Percentiles rank a stretch among this genome's conserved stretches.
phyloP scores from a whole-genome alignment of 129 eudicot species.

The Silybum marianum region DNA sequence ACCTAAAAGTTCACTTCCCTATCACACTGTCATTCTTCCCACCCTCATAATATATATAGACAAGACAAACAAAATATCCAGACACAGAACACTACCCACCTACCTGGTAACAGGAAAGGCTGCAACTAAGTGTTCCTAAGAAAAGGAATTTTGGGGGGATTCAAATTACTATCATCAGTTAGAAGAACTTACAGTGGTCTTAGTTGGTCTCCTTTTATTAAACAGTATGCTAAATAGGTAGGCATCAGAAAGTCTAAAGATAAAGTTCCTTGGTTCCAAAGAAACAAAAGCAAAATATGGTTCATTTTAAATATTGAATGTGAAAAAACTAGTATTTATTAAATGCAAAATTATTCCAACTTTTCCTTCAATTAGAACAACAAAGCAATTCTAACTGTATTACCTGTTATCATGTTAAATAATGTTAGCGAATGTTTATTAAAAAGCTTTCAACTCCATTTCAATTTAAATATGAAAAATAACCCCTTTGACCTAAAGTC shows the following conservation, averaged over 20 bases:
- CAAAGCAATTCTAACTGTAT: not conserved
- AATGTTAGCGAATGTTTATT: not conserved
- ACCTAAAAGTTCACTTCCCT: not conserved
- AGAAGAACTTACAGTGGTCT: not conserved
- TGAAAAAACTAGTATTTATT: not conserved
- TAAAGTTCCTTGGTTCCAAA: not conserved
- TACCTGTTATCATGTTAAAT: not conserved
- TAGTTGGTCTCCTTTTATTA: not conserved
- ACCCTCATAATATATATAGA: not conserved
- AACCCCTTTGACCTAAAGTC: not conserved
- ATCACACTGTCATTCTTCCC: constrained; percentile 10
- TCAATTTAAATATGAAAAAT: not conserved
- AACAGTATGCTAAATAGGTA: constrained; percentile 11
- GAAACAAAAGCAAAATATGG: not conserved
- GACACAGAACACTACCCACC: constrained; percentile 4
- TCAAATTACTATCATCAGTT: not conserved
- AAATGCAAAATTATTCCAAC: not conserved
- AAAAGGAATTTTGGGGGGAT: not conserved
- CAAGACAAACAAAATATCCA: not conserved
- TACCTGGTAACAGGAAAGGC: constrained; percentile 3
- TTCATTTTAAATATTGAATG: not conserved
- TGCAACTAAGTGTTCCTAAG: constrained; percentile 4
- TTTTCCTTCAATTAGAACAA: constrained; percentile 7
- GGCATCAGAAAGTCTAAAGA: not conserved
- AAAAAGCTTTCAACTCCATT: not conserved